phyloP scores from a whole-genome alignment of 495 filamentous ascomycete genomes.

The Tuber magnatum region DNA sequence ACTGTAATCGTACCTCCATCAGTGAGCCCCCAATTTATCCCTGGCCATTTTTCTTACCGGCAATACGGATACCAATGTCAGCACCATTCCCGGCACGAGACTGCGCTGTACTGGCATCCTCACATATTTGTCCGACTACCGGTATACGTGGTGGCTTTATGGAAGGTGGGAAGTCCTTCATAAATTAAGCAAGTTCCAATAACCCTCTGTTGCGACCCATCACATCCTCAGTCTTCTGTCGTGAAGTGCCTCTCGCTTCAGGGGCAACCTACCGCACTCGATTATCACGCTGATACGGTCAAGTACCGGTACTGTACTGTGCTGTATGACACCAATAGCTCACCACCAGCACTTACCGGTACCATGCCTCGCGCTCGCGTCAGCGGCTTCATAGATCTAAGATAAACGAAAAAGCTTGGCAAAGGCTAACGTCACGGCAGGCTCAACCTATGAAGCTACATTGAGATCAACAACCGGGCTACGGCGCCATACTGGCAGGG shows the following conservation, averaged over 20 bases:
- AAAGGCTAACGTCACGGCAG: background rate
- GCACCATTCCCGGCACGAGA: background rate
- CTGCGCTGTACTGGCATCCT: background rate
- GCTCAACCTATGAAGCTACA: background rate
- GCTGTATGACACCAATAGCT: background rate
- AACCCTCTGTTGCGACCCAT: background rate
- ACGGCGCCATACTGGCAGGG: background rate
- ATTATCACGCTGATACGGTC: background rate
- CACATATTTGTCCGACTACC: background rate
- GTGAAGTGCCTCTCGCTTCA: background rate
- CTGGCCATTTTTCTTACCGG: background rate
- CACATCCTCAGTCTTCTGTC: background rate
- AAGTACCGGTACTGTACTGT: background rate
- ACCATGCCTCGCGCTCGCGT: background rate
- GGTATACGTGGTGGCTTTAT: background rate
- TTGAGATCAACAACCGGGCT: background rate
- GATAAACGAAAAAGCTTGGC: constrained; percentile 1
- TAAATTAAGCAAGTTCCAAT: background rate
- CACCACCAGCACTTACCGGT: background rate
- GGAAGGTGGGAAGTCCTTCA: background rate
- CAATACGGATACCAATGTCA: background rate
- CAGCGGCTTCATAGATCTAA: background rate
- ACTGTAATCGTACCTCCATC: too few relatives aligned
- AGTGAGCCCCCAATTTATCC: background rate
- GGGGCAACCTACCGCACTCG: background rate